Evolutionary conservation across 305 asterid species (phyloP), one percentile per base, ranked within the genome.

Genomic region (Fraxinus baroniana): DNA sequence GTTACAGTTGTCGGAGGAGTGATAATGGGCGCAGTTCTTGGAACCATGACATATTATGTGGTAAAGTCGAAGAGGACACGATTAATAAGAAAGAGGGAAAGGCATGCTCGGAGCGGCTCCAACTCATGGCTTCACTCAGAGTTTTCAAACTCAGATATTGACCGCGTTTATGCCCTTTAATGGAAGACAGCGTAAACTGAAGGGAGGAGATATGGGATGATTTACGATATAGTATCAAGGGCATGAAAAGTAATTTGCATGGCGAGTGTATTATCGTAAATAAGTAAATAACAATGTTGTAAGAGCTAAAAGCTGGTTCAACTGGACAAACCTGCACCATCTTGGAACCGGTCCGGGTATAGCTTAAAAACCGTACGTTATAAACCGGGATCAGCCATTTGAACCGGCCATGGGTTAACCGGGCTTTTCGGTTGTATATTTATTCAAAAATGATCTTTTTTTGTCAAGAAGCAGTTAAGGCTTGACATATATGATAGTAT

Each of bases 61-160:
- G 89, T 90, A 32, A 84, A 83, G 68, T 89, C 92, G n/a, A 90
- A 89, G 87, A 87, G 91, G 87, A 84, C 57, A 6, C 77, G 92
- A 17, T 86, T 87, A 0, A 86, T 89, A 84, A 86, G 93, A 88
- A 89, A 84, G 33, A 62, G 33, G 71, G 71, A 60, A 60, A 60
- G 71, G 86, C 85, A 80, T 12, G 88, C 83, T 3, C 77, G 89
- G 41, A 90, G 93, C 22, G 89, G 87, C 37, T 87, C 91, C 2
- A 88, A 84, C 85, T 90, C 93, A 0, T 90, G 91, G 92, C 91
- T 84, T 80, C 92, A 86, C 79, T 89, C 93, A 0, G 93, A 90
- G 79, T 86, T 87, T 64, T 89, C 91, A 3, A 75, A 89, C 41
- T 90, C 93, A 0, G 93, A 90, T 44, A 80, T 90, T 17, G 93